Evolutionary conservation across 1,284 basidiomycete genomes (phyloP), one percentile per base, ranked within the genome.

Genomic region (Malassezia arunalokei): DNA sequence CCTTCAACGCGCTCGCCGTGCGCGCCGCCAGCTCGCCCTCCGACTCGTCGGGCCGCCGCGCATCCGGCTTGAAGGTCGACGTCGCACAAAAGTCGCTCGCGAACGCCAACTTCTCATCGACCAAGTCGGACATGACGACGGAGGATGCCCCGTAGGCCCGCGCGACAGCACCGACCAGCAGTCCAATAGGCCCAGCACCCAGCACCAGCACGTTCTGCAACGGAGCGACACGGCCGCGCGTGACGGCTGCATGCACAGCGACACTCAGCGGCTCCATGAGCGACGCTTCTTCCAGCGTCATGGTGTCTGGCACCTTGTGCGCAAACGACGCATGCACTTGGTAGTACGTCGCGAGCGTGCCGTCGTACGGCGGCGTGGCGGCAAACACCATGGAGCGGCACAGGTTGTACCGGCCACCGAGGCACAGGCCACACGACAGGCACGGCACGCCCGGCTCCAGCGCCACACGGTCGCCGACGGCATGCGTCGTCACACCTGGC

Each of bases 231-330:
- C 79, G 76, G 20, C 84, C 90, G 35, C 89, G 78, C 63, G 80
- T 85, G 42, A 82, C 80, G 31, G 94, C 84, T 1, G 87, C 83
- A 74, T 96, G 90, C 11, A 94, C 81, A 6, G 83, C 92, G 32
- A 96, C 92, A 14, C 87, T 82, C 37, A 95, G 81, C 7, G 92
- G 92, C 75, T 96, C 91, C 78, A 95, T 90, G 85, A 79, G 75
- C 4, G 73, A 74, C 5, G 74, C 78, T 52, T 77, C 76, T 44
- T 76, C 75, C 24, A 76, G 60, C 39, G 70, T 65, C 59, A 77
- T 75, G 32, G 65, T 65, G 53, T 76, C 74, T 0, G 75, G 74
- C 9, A 76, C 55, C 15, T 56, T 55, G 60, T 75, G 73, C 3
- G 73, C 73, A 47, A 74, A 71, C 20, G 59, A 40, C 39, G 59